phyloP scores from a whole-genome alignment of 306 rosid genomes.

The Cyclanthera cordifolia region DNA sequence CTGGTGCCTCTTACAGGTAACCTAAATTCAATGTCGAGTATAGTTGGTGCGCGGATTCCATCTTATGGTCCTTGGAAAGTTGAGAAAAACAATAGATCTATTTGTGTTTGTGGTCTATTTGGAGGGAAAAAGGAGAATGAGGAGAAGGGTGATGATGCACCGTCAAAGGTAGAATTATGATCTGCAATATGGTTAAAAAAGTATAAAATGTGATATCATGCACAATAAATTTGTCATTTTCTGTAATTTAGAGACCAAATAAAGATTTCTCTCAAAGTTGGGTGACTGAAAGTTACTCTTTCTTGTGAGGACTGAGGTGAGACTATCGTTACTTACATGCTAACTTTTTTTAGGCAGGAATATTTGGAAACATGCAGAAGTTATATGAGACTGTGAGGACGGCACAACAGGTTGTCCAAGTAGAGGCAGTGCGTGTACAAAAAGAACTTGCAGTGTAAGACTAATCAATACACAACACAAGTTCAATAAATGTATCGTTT shows the following conservation, averaged over 20 bases:
- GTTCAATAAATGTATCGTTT: too few relatives aligned
- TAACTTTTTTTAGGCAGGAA: constrained; percentile 49
- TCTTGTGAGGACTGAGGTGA: background rate
- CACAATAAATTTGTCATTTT: background rate
- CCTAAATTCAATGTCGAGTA: constrained; percentile 27
- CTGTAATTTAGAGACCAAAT: background rate
- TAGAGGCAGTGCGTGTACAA: constrained; percentile 75
- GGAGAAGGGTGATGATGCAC: constrained; percentile 44
- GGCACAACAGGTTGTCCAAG: constrained; percentile 80
- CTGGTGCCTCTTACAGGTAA: constrained; percentile 27
- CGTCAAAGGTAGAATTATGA: constrained; percentile 41
- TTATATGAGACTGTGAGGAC: constrained; percentile 70
- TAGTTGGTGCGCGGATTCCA: constrained; percentile 28
- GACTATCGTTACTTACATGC: constrained; percentile 15
- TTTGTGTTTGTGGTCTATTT: constrained; percentile 42
- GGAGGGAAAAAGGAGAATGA: constrained; percentile 66
- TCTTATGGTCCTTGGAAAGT: constrained; percentile 22
- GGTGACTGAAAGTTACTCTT: background rate
- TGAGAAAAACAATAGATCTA: constrained; percentile 23
- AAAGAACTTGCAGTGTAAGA: constrained; percentile 72
- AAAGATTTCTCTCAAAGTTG: background rate
- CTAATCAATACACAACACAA: too few relatives aligned
- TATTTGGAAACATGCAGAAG: constrained; percentile 69
- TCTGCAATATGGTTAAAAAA: constrained; percentile 10
- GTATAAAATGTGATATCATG: constrained; percentile 8